Evolutionary conservation across 306 rosid species (phyloP).

Genomic region (Clitoria ternatea): DNA sequence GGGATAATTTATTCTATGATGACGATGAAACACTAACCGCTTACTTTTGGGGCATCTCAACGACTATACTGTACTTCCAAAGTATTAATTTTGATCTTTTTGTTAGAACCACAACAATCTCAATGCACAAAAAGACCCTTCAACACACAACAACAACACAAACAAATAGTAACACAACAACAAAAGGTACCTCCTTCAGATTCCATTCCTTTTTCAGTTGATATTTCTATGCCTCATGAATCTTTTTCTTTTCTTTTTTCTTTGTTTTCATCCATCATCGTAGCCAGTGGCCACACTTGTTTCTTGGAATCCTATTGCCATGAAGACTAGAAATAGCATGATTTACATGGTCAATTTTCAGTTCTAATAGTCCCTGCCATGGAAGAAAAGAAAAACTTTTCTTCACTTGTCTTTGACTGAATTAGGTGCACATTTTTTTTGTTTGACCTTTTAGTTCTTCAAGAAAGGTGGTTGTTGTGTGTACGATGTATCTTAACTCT

Average conservation of each 20-base stretch:
- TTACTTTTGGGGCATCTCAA: constrained; percentile 2
- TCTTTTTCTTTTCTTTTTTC: not conserved
- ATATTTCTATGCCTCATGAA: not conserved
- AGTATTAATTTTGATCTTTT: not conserved
- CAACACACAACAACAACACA: not conserved
- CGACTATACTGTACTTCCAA: constrained; percentile 8
- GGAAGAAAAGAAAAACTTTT: constrained; percentile 15
- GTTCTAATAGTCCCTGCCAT: not conserved
- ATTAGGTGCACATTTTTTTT: not conserved
- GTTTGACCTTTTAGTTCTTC: not conserved
- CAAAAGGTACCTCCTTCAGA: constrained; percentile 25
- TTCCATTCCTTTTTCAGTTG: constrained; percentile 7
- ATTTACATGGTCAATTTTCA: not conserved
- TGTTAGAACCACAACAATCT: not conserved
- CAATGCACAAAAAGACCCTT: constrained; percentile 1
- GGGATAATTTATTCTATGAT: constrained; percentile 15
- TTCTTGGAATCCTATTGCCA: not conserved
- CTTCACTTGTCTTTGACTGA: not conserved
- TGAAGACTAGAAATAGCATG: not conserved
- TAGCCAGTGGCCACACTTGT: not conserved
- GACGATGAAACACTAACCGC: constrained; percentile 17
- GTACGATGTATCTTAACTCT: no score
- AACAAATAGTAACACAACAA: not conserved
- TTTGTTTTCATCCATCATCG: not conserved
- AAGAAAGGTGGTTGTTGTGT: no score